These are phyloP conservation scores for Pisolithus orientalis DNA, from an alignment of 768 basidiomycete species.

Conservation along the genomic window DNA sequence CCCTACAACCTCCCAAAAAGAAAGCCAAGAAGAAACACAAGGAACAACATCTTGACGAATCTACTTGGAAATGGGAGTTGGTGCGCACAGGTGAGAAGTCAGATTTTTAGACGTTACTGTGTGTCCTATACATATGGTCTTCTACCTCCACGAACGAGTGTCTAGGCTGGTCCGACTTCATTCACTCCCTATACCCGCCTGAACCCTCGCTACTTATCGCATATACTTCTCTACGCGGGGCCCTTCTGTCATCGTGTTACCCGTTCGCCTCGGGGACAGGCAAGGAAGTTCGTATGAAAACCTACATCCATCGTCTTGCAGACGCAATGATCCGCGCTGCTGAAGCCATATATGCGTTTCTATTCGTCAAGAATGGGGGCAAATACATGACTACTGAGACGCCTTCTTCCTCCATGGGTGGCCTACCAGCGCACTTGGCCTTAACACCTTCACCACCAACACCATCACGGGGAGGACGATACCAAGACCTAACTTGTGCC, in stretches of 20 bases:
- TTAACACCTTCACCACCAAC: not conserved
- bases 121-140: not conserved
- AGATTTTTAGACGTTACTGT: not conserved
- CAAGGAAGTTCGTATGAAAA: not conserved
- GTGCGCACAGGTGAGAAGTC: constrained; percentile 10
- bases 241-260: constrained; percentile 4
- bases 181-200: constrained; percentile 16
- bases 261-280: constrained; percentile 2
- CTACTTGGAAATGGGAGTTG: constrained; percentile 18
- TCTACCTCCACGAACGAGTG: not conserved
- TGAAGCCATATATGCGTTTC: constrained; percentile 12
- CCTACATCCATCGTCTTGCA: constrained; percentile 9
- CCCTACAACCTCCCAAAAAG: constrained; percentile 18
- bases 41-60: constrained; percentile 3
- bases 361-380: constrained; percentile 7
- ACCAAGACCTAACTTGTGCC: constrained; percentile 11
- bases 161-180: constrained; percentile 16
- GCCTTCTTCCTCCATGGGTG: not conserved
- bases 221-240: constrained; percentile 17
- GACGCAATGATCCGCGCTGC: constrained; percentile 16
- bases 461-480: not conserved
- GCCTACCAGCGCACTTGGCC: not conserved
- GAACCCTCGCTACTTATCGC: constrained; percentile 18
- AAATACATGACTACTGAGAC: not conserved
- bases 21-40: constrained; percentile 20